phyloP scores from a whole-genome alignment of 202 grass and related monocot species.

The Carex arenaria region DNA sequence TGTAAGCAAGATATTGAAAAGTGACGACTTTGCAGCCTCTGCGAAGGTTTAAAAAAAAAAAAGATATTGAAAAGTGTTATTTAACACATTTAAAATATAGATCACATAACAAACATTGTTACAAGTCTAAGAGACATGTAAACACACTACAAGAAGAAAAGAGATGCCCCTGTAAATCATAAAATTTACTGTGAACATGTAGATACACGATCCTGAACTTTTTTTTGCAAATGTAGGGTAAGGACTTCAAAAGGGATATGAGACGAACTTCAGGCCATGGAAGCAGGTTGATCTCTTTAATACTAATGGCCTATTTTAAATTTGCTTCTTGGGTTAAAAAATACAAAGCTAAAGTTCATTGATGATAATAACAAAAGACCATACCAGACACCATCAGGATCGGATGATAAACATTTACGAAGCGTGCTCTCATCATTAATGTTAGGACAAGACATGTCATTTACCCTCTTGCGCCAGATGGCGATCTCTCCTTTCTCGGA shows the following conservation, averaged over 20 bases:
- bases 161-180: not conserved
- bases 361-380: slow-evolving; percentile 19
- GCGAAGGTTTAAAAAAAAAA: too few relatives aligned
- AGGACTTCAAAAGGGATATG: not conserved
- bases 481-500: slow-evolving; percentile 90
- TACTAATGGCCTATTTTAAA: not conserved
- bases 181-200: slow-evolving; percentile 1
- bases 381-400: slow-evolving; percentile 92
- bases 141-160: not conserved
- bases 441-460: slow-evolving; percentile 64
- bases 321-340: not conserved
- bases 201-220: not conserved
- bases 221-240: not conserved
- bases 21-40: not conserved
- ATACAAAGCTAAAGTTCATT: not conserved
- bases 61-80: not conserved
- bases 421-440: slow-evolving; percentile 63
- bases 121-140: not conserved
- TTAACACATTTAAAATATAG: not conserved
- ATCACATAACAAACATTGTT: not conserved
- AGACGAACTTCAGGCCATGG: not conserved
- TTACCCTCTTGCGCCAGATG: slow-evolving; percentile 86
- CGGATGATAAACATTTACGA: slow-evolving; percentile 69
- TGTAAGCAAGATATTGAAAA: not conserved
- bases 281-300: not conserved